Percentiles rank a stretch among this genome's conserved stretches.
These are phyloP conservation scores for Cystoisospora suis DNA, from an alignment of 169 alveolate genomes.

Conservation along the genomic window DNA sequence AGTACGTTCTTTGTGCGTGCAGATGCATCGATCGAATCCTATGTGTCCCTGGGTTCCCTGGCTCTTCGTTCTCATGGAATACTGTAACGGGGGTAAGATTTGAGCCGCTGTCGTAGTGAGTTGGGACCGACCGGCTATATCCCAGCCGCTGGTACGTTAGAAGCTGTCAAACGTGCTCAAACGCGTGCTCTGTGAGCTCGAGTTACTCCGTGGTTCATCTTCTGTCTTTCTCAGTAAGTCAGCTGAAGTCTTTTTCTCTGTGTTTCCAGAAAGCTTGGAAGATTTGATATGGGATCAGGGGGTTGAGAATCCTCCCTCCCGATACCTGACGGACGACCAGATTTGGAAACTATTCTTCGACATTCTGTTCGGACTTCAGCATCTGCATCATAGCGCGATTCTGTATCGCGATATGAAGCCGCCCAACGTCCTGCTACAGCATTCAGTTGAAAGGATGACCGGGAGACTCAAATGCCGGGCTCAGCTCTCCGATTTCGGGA, in stretches of 20 bases:
- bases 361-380: slow-evolving; percentile 71
- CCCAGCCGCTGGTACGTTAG: too few relatives aligned
- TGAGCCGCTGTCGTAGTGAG: neutral
- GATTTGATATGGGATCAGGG: slow-evolving; percentile 46
- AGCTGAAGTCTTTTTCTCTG: too few relatives aligned
- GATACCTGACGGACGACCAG: slow-evolving; percentile 37
- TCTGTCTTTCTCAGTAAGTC: too few relatives aligned
- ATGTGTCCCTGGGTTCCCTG: slow-evolving; percentile 83
- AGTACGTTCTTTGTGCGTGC: neutral
- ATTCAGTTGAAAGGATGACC: neutral
- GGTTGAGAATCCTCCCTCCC: neutral
- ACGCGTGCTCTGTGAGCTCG: too few relatives aligned
- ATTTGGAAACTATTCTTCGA: slow-evolving; percentile 72
- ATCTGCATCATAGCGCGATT: slow-evolving; percentile 75
- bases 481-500: slow-evolving; percentile 82
- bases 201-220: too few relatives aligned
- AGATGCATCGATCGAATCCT: slow-evolving; percentile 73
- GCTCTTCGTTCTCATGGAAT: slow-evolving; percentile 85
- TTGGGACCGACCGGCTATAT: neutral
- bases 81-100: slow-evolving; percentile 81
- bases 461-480: slow-evolving; percentile 69
- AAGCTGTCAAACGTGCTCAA: too few relatives aligned
- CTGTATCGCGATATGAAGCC: slow-evolving; percentile 75
- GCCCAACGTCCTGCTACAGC: slow-evolving; percentile 65
- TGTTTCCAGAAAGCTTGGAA: slow-evolving; percentile 64